A percentile compares a stretch with the other conserved stretches of the same genome.
phyloP scores from a whole-genome alignment of 2,329 filamentous ascomycete genomes.

The Ceratocystis alfenasii region DNA sequence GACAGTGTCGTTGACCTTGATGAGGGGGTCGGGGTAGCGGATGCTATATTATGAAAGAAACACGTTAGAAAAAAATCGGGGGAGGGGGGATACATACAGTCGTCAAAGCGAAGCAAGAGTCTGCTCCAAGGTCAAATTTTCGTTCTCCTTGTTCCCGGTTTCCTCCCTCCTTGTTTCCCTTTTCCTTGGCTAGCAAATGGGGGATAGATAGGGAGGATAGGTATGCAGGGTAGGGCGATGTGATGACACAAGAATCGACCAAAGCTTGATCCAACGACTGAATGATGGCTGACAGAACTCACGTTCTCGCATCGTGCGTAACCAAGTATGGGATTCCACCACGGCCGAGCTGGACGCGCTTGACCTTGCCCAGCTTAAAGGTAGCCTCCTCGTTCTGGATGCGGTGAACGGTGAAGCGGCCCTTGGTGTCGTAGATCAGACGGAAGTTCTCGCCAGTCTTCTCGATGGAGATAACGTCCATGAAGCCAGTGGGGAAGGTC shows the following conservation, averaged over 20 bases:
- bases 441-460: constrained; percentile 99
- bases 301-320: constrained; percentile 99
- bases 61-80: constrained; percentile 32
- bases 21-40: constrained; percentile 93
- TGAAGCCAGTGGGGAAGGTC: constrained; percentile 96
- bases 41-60: constrained; percentile 50
- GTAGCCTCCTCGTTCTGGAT: constrained; percentile 97
- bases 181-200: too few species aligned
- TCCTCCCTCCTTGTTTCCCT: too few species aligned
- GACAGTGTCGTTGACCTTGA: constrained; percentile 99
- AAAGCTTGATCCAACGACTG: constrained; percentile 99
- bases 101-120: constrained; percentile 36
- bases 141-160: constrained; percentile 19
- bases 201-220: not conserved
- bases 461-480: constrained; percentile 98
- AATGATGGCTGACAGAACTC: constrained; percentile 96
- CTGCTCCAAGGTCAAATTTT: constrained; percentile 23
- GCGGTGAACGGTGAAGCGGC: constrained; percentile 99
- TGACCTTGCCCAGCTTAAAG: constrained; percentile 99
- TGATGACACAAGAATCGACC: constrained; percentile 44
- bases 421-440: constrained; percentile 99
- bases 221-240: constrained; percentile 12
- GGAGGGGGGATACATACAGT: constrained; percentile 39
- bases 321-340: constrained; percentile 99
- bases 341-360: constrained; percentile 97